Evolutionary conservation across 2,329 filamentous ascomycete genomes (phyloP), one percentile per base, ranked within the genome.

Genomic region (Epichloe scottii): DNA sequence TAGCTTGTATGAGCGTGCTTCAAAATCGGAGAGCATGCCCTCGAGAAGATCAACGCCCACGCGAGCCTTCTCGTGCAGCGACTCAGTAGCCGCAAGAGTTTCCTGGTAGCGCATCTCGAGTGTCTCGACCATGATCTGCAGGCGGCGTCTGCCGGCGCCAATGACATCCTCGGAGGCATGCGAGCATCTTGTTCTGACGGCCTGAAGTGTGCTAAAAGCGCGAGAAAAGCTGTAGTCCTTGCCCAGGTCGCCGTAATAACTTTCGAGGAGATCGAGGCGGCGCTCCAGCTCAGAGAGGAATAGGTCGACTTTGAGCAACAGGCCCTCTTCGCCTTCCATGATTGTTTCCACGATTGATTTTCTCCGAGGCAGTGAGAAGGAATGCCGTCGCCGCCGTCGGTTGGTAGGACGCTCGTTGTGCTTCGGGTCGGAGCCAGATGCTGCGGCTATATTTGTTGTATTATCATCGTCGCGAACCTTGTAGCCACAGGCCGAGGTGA

Each of bases 51-150:
- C 84, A 56, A 98, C 84, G 5, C 89, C 88, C 37, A 91, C 84
- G 54, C 87, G 81, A 3, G 91, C 89, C 71, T 97, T 97, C 60
- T 95, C 89, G 61, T 93, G 89, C 59, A 97, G 70, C 0, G 89
- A 90, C 63, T 88, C 90, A 56, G 90, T 89, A 2, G 86, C 87
- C 15, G 79, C 84, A 56, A 98, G 70, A 1, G 87, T 89, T 59
- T 93, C 87, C 55, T 94, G 84, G 68, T 96, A 98, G 56, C 87
- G 79, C 30, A 78, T 77, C 66, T 98, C 93, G 14, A 98, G 73
- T 0, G 89, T 95, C 60, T 97, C 91, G 35, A 98, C 89, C 71
- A 97, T 84, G 53, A 97, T 81, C 56, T 88, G 86, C 53, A 94
- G 82, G 54, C 89, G 80, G 56, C 88, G 81, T 49, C 87, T 84